Percentiles rank a stretch among this genome's conserved stretches.
Evolutionary conservation across 352 stramenopile species (phyloP).

Genomic region (Thalassiosira hispida): DNA sequence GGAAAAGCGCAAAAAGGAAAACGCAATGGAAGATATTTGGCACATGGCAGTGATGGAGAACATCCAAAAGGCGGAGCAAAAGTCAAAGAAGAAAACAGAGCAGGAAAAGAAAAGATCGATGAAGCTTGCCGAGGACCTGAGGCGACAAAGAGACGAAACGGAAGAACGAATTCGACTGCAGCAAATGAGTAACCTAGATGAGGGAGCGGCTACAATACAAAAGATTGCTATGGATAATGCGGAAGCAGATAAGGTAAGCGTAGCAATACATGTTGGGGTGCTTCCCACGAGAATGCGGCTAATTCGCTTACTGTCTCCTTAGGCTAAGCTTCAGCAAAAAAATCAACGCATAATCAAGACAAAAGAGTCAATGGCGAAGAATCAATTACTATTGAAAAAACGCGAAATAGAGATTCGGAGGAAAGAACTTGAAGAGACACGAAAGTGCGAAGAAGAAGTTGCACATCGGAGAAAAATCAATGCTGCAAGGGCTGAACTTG

Average conservation of each 20-base stretch:
- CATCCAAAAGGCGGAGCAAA: slow-evolving; percentile 49
- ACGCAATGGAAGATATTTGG: slow-evolving; percentile 43
- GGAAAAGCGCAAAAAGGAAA: slow-evolving; percentile 23
- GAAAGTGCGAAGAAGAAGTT: slow-evolving; percentile 55
- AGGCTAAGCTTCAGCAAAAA: slow-evolving; percentile 43
- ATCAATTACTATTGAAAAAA: slow-evolving; percentile 36
- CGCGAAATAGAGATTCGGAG: slow-evolving; percentile 29
- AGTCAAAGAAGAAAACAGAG: slow-evolving; percentile 35
- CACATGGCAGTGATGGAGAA: slow-evolving; percentile 47
- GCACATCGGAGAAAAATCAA: slow-evolving; percentile 39
- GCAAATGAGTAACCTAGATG: slow-evolving; percentile 28
- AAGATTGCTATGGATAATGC: slow-evolving; percentile 49
- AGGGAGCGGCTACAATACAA: slow-evolving; percentile 46
- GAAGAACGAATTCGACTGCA: slow-evolving; percentile 31
- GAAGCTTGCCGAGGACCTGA: slow-evolving; percentile 44
- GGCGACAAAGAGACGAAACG: slow-evolving; percentile 38
- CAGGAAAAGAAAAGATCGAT: slow-evolving; percentile 37
- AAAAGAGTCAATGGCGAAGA: slow-evolving; percentile 48
- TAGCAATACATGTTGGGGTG: too few species aligned
- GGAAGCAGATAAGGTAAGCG: slow-evolving; percentile 33
- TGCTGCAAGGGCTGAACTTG: slow-evolving; percentile 36
- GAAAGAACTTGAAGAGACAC: slow-evolving; percentile 39
- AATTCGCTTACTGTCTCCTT: neutral
- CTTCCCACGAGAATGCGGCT: neutral
- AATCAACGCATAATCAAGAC: slow-evolving; percentile 38